Base-by-base conservation (phyloP, 805 yeast species). In the Saccharomycopsis microspora region DNA sequence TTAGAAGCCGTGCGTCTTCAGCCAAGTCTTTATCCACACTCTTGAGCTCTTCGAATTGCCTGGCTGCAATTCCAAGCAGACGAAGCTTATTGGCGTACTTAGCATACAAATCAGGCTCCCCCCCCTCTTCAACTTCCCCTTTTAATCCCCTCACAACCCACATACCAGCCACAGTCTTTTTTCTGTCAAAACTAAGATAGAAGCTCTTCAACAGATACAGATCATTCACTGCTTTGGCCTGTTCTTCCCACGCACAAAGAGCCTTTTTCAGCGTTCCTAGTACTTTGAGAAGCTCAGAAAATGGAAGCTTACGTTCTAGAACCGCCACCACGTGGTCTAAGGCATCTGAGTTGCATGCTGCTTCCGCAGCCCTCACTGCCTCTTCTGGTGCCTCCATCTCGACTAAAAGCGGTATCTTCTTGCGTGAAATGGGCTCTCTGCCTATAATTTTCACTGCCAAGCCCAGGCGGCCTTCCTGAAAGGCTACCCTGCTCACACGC, bases 381-480 rank as follows among this genome's bases (percentile, higher is more conserved):
- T 75, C 60, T 48, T 76, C 83, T 41, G 76, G 69, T 56, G 85
- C 88, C 41, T 84, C 87, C 71, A 85, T 80, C 28, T 75, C 78
- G 29, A 87, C 60, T 36, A 86, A 69, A 44, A 82, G 67, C 7
- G 78, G 74, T 1, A 87, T 74, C 53, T 82, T 84, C 48, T 75
- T 71, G 5, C 70, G 66, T 0, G 82, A 72, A 32, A 71, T 66
- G 1, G 84, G 81, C 58, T 93, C 97, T 50, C 78, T 63, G 43
- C 78, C 72, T 8, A 85, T 69, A n/a, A 93, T 62, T 41, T 72
- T 66, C 46, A 81, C 76, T 36, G 96, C 82, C 28, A 93, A 64
- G 29, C 71, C 68, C 7, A 73, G 60, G 31, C 97, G 69, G 1
- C 97, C 97, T 62, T 90, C 97, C 56, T 82, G 80, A 56, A 73